A percentile compares a stretch with the other conserved stretches of the same genome.
Evolutionary conservation across 2,329 filamentous ascomycete species (phyloP).

Genomic region (Calonectria pteridis): DNA sequence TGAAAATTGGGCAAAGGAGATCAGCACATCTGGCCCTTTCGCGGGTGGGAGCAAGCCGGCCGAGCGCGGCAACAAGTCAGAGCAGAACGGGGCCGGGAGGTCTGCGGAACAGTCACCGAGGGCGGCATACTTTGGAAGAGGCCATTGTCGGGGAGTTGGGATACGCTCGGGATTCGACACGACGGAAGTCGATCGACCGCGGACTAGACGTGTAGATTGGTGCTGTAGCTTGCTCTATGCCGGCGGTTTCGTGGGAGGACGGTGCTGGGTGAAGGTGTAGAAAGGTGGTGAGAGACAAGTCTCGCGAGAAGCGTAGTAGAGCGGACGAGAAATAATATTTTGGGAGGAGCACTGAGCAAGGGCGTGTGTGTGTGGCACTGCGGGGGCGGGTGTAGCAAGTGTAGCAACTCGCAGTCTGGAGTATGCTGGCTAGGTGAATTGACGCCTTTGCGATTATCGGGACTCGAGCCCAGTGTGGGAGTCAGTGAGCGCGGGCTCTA

Average conservation of each 20-base stretch:
- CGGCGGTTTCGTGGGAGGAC: constrained; percentile 28
- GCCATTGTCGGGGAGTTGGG: constrained; percentile 65
- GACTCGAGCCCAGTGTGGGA: constrained; percentile 24
- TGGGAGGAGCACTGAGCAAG: constrained; percentile 49
- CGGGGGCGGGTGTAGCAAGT: constrained; percentile 40
- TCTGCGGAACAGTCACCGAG: constrained; percentile 37
- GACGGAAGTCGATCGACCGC: constrained; percentile 50
- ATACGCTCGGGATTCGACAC: constrained; percentile 50
- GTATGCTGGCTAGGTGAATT: constrained; percentile 45
- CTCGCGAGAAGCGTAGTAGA: constrained; percentile 44
- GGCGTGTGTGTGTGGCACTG: constrained; percentile 47
- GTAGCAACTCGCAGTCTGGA: constrained; percentile 40
- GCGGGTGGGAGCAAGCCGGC: constrained; percentile 48
- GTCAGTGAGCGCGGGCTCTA: constrained; percentile 14
- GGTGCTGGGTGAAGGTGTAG: constrained; percentile 31
- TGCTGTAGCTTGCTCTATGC: constrained; percentile 35
- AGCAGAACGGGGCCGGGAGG: constrained; percentile 33
- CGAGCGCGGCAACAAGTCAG: constrained; percentile 44
- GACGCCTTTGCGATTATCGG: constrained; percentile 51
- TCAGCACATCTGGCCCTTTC: constrained; percentile 52
- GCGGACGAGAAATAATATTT: constrained; percentile 56
- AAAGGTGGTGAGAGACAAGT: constrained; percentile 42
- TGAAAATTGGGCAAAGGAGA: constrained; percentile 51
- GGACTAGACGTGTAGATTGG: constrained; percentile 40
- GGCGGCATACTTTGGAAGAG: constrained; percentile 69